A percentile compares a stretch with the other conserved stretches of the same genome.
Conservation (phyloP, 345 rosid genomes). For the Erysimum cheiranthoides region DNA sequence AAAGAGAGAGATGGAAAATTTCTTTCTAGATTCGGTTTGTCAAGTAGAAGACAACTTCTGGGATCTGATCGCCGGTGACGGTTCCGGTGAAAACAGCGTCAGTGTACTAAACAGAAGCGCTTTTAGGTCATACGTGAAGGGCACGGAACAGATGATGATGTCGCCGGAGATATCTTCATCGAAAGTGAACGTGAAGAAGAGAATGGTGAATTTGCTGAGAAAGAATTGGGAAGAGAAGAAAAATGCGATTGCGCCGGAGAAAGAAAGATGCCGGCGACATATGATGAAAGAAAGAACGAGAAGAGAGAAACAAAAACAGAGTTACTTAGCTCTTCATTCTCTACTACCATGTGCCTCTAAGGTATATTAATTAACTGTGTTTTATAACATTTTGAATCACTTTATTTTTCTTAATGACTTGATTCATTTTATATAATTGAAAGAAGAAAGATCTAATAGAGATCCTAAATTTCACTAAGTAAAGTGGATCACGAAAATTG, state of each 20-base stretch:
- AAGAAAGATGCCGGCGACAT: slow-evolving; percentile 52
- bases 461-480: too few relatives aligned
- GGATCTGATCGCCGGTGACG: slow-evolving; percentile 35
- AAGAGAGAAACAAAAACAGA: slow-evolving; percentile 65
- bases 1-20: slow-evolving; percentile 27
- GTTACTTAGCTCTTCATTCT: slow-evolving; percentile 61
- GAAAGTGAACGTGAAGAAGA: slow-evolving; percentile 55
- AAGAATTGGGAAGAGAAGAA: slow-evolving; percentile 42
- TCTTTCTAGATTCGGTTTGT: slow-evolving; percentile 34
- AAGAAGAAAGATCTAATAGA: too few relatives aligned
- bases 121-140: slow-evolving; percentile 50
- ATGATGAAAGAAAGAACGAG: slow-evolving; percentile 76
- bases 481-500: too few relatives aligned
- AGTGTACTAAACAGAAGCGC: slow-evolving; percentile 47
- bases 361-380: slow-evolving; percentile 39
- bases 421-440: neutral
- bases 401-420: neutral
- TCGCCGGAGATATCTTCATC: slow-evolving; percentile 14
- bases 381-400: neutral
- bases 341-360: slow-evolving; percentile 63
- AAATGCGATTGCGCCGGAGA: slow-evolving; percentile 39
- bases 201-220: slow-evolving; percentile 55
- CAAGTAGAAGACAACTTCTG: slow-evolving; percentile 45
- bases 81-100: slow-evolving; percentile 1
- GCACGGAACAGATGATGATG: slow-evolving; percentile 13